These are phyloP conservation scores for Volvox africanus DNA, from an alignment of 139 green algal genomes.

Conservation along the genomic window DNA sequence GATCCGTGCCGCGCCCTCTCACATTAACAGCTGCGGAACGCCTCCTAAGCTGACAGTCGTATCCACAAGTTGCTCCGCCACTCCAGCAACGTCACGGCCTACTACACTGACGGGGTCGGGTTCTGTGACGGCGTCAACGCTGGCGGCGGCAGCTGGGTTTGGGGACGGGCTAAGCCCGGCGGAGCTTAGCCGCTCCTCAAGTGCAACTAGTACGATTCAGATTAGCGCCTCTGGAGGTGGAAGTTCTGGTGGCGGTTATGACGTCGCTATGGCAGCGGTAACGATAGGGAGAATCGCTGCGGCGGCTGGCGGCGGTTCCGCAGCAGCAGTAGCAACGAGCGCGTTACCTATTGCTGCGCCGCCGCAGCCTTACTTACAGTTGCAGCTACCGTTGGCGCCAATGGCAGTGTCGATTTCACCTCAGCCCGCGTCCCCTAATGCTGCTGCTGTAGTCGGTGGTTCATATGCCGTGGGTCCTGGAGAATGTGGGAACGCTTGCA, in stretches of 20 bases:
- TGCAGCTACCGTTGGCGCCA: neutral
- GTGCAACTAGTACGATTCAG: no score
- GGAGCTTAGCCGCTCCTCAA: neutral
- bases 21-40: neutral
- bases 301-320: neutral
- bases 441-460: neutral
- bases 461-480: neutral
- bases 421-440: neutral
- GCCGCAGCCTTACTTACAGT: no score
- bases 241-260: neutral
- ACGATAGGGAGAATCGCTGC: neutral
- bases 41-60: neutral
- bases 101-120: no score
- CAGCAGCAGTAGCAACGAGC: neutral
- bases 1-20: constrained; percentile 59
- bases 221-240: neutral
- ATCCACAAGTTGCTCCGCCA: neutral
- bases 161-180: neutral
- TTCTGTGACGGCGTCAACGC: neutral
- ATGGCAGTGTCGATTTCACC: neutral
- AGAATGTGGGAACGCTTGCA: neutral
- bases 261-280: neutral
- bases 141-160: neutral
- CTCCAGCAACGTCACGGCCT: neutral
- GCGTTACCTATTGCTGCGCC: neutral